A percentile compares a stretch with the other conserved stretches of the same genome.
Evolutionary conservation across 1,284 basidiomycete species (phyloP).

Genomic region (Melampsora americana): DNA sequence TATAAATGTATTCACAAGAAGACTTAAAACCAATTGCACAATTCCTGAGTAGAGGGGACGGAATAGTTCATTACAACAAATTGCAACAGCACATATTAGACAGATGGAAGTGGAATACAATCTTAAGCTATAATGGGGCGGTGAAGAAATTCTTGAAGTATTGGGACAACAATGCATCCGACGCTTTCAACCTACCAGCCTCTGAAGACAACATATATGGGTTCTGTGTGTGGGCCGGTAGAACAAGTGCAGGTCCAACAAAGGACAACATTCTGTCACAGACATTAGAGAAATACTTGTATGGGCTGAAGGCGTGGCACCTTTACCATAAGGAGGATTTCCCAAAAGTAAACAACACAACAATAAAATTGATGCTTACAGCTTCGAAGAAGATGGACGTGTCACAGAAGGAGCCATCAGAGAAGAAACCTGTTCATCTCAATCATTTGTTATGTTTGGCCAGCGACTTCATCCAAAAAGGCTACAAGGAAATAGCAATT

Average conservation of each 20-base stretch:
- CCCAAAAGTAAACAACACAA: neutral
- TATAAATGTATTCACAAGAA: neutral
- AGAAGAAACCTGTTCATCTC: neutral
- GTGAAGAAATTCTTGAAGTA: constrained; percentile 9
- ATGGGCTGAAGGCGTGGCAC: neutral
- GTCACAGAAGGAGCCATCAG: neutral
- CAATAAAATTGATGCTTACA: neutral
- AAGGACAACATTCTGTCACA: neutral
- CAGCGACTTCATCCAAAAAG: neutral
- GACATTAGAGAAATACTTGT: neutral
- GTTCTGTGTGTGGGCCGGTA: constrained; percentile 3
- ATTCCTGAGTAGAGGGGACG: neutral
- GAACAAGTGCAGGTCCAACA: neutral
- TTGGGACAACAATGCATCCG: neutral
- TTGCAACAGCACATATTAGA: neutral
- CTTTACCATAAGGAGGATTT: neutral
- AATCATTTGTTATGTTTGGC: neutral
- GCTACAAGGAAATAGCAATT: neutral
- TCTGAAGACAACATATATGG: neutral
- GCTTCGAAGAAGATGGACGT: neutral
- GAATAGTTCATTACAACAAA: neutral
- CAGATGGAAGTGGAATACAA: constrained; percentile 12
- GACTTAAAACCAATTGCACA: neutral
- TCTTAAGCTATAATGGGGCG: neutral
- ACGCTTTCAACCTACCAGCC: neutral